Conservation (phyloP, 1,139 yeast genomes). For the Nadsonia commutata region DNA sequence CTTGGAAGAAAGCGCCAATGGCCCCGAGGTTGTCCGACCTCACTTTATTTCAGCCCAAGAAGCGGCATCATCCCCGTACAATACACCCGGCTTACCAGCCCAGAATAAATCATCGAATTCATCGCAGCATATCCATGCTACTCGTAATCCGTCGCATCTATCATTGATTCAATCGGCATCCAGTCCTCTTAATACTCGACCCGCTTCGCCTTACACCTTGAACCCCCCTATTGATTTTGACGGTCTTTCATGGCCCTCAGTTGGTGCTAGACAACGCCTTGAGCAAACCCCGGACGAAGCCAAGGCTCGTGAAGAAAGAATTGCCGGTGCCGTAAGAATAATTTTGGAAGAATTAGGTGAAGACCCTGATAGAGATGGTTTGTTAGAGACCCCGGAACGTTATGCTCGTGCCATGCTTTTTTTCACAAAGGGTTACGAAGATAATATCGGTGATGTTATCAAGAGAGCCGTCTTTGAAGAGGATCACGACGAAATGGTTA, state of each 20-base stretch:
- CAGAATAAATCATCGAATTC: background rate
- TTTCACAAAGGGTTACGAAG: slow-evolving; percentile 94
- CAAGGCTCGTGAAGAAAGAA: slow-evolving; percentile 47
- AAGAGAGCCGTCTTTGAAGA: slow-evolving; percentile 94
- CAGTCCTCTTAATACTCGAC: slow-evolving; percentile 48
- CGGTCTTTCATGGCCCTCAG: slow-evolving; percentile 87
- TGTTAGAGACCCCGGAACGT: slow-evolving; percentile 86
- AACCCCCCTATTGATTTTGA: slow-evolving; percentile 81
- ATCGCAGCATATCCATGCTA: slow-evolving; percentile 1
- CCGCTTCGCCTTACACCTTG: slow-evolving; percentile 69
- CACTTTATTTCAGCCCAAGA: background rate
- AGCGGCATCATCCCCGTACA: background rate
- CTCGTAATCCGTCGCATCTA: background rate
- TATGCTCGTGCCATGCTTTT: slow-evolving; percentile 93
- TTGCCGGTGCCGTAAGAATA: slow-evolving; percentile 73
- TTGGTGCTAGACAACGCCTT: slow-evolving; percentile 68
- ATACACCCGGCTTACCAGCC: background rate
- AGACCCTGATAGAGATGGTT: slow-evolving; percentile 77
- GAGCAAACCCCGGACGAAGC: slow-evolving; percentile 53
- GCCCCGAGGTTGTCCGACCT: background rate
- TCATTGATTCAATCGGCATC: background rate
- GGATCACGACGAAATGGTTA: slow-evolving; percentile 98
- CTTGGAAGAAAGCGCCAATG: background rate
- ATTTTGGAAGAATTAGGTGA: slow-evolving; percentile 82
- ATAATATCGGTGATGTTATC: slow-evolving; percentile 64